These are phyloP conservation scores for Mycena capillaripes DNA, from an alignment of 768 basidiomycete genomes.

Conservation along the genomic window DNA sequence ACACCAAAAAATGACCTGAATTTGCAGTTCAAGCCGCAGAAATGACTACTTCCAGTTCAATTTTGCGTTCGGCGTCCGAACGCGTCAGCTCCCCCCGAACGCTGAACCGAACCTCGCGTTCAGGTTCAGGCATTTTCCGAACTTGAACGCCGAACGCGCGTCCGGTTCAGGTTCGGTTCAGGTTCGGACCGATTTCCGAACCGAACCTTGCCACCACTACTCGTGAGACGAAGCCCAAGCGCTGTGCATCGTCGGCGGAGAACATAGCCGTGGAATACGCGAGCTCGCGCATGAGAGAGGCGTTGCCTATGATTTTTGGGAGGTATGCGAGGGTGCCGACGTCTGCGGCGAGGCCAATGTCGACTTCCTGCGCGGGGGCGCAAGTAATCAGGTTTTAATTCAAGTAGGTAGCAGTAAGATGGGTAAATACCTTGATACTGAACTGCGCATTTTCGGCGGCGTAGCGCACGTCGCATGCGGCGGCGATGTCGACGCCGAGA, in stretches of 20 bases:
- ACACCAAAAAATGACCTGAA: too few species aligned
- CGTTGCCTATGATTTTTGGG: slow-evolving; percentile 83
- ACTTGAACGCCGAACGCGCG: too few species aligned
- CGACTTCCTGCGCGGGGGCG: slow-evolving; percentile 74
- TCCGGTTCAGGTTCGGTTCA: too few species aligned
- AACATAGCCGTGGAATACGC: slow-evolving; percentile 82
- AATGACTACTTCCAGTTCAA: too few species aligned
- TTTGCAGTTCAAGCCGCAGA: too few species aligned
- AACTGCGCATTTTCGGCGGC: slow-evolving; percentile 62
- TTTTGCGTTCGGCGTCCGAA: too few species aligned
- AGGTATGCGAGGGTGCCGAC: slow-evolving; percentile 88
- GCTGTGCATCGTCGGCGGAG: slow-evolving; percentile 72
- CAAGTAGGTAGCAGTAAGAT: not conserved
- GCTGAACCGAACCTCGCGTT: too few species aligned
- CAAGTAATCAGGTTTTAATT: not conserved
- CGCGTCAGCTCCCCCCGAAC: too few species aligned
- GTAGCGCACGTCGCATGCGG: slow-evolving; percentile 71
- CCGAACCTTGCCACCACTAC: too few species aligned
- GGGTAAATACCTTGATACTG: slow-evolving; percentile 70
- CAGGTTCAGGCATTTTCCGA: too few species aligned
- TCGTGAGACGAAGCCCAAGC: slow-evolving; percentile 82
- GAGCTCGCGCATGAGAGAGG: slow-evolving; percentile 79
- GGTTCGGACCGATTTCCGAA: too few species aligned
- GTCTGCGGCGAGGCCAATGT: slow-evolving; percentile 89
- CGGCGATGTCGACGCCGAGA: slow-evolving; percentile 70